Evolutionary conservation across 192 early-diverging fungal genomes (phyloP).

Genomic region (Gigaspora rosea): DNA sequence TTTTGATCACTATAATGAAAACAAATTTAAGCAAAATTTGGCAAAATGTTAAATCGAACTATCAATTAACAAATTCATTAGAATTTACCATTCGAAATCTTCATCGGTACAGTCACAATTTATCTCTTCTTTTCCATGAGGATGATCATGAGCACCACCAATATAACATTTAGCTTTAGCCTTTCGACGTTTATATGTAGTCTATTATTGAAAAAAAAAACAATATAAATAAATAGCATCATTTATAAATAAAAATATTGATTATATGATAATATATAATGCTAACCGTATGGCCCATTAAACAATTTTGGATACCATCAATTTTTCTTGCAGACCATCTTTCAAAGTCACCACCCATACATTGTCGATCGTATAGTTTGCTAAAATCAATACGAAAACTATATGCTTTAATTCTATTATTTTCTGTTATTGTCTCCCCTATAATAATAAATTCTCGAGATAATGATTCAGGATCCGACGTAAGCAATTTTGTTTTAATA

Average conservation of each 20-base stretch:
- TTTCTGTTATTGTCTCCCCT: background rate
- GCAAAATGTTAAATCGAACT: too few species aligned
- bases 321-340: conserved; percentile 65
- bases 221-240: too few species aligned
- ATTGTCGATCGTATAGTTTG: conserved; percentile 60
- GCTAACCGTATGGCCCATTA: conserved; percentile 73
- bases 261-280: background rate
- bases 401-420: conserved; percentile 42
- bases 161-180: conserved; percentile 76
- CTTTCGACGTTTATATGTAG: conserved; percentile 77
- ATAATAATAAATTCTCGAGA: conserved; percentile 70
- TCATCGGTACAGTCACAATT: conserved; percentile 75
- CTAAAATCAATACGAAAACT: conserved; percentile 76
- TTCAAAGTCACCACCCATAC: conserved; percentile 74
- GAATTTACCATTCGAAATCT: conserved; percentile 82
- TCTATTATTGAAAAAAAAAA: conserved; percentile 31
- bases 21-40: too few species aligned
- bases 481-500: conserved; percentile 65
- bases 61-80: too few species aligned
- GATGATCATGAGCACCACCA: conserved; percentile 43
- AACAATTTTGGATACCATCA: conserved; percentile 64
- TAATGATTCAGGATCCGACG: conserved; percentile 80
- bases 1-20: too few species aligned
- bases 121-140: conserved; percentile 51
- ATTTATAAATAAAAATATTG: too few species aligned